A percentile compares a stretch with the other conserved stretches of the same genome.
phyloP scores from a whole-genome alignment of 2,329 filamentous ascomycete species.

The Scorias spongiosa region DNA sequence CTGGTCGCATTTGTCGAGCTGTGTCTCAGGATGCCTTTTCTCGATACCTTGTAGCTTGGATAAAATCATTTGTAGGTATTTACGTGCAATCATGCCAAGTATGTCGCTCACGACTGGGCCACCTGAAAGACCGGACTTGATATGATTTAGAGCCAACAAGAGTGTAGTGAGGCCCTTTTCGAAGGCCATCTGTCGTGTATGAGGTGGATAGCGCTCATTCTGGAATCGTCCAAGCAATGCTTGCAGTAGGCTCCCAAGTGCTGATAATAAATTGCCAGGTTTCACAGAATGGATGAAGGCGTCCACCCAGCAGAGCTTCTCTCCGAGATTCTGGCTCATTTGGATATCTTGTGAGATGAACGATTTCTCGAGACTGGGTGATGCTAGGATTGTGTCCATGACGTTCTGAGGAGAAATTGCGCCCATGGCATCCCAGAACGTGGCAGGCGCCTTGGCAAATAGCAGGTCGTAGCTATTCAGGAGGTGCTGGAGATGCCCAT shows the following conservation, averaged over 20 bases:
- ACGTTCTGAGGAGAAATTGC: conserved; percentile 66
- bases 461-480: conserved; percentile 56
- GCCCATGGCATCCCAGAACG: conserved; percentile 80
- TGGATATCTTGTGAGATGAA: conserved; percentile 40
- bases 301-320: conserved; percentile 61
- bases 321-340: conserved; percentile 39
- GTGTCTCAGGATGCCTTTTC: conserved; percentile 13
- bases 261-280: conserved; percentile 59
- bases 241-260: conserved; percentile 63
- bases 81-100: conserved; percentile 16
- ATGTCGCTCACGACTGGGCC: conserved; percentile 16
- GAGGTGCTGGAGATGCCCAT: conserved; percentile 47
- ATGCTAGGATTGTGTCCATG: conserved; percentile 69
- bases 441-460: conserved; percentile 57
- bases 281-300: conserved; percentile 66
- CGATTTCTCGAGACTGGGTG: conserved; percentile 47
- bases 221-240: conserved; percentile 56
- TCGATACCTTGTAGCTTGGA: conserved; percentile 17
- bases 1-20: conserved; percentile 21
- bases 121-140: conserved; percentile 9
- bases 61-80: conserved; percentile 14
- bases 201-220: conserved; percentile 38
- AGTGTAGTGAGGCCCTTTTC: conserved; percentile 39
- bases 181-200: conserved; percentile 46
- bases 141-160: conserved; percentile 9